Conservation (phyloP, 2,329 filamentous ascomycete genomes). For the Tolypocladium endophyticum region DNA sequence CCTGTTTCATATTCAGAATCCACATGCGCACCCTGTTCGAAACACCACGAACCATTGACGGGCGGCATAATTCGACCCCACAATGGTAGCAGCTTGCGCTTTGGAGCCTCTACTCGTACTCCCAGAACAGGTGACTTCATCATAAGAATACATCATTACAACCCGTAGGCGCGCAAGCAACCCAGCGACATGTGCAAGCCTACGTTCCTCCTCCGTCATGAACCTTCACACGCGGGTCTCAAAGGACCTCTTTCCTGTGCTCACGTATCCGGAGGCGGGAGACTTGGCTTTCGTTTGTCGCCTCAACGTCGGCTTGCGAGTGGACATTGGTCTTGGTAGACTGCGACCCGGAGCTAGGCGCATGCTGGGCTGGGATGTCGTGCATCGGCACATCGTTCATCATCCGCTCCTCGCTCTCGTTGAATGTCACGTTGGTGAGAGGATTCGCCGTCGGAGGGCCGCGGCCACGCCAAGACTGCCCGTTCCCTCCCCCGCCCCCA, state of each 20-base stretch:
- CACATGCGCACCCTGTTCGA: not conserved
- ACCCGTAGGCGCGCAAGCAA: too few relatives aligned
- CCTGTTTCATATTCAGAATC: not conserved
- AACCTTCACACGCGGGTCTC: too few relatives aligned
- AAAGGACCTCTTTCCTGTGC: too few relatives aligned
- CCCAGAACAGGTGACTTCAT: too few relatives aligned
- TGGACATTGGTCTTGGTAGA: not conserved
- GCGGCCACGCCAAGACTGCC: slow-evolving; percentile 3
- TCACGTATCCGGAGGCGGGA: too few relatives aligned
- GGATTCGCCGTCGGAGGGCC: slow-evolving; percentile 7
- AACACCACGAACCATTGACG: not conserved
- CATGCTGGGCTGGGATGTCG: slow-evolving; percentile 3
- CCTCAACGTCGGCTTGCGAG: not conserved
- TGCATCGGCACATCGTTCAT: slow-evolving; percentile 9
- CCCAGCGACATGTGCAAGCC: too few relatives aligned
- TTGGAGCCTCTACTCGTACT: too few relatives aligned
- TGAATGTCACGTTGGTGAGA: slow-evolving; percentile 8
- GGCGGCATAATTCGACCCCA: not conserved
- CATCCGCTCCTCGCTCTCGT: slow-evolving; percentile 13
- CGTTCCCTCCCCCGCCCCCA: slow-evolving; percentile 6
- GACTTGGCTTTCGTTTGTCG: not conserved
- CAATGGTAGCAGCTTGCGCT: not conserved
- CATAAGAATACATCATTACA: too few relatives aligned
- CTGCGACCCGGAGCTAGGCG: not conserved
- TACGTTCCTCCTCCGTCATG: too few relatives aligned